Percentiles rank a stretch among this genome's conserved stretches.
These are phyloP conservation scores for Auriscalpium microsporum DNA, from an alignment of 768 basidiomycete genomes.

Conservation along the genomic window DNA sequence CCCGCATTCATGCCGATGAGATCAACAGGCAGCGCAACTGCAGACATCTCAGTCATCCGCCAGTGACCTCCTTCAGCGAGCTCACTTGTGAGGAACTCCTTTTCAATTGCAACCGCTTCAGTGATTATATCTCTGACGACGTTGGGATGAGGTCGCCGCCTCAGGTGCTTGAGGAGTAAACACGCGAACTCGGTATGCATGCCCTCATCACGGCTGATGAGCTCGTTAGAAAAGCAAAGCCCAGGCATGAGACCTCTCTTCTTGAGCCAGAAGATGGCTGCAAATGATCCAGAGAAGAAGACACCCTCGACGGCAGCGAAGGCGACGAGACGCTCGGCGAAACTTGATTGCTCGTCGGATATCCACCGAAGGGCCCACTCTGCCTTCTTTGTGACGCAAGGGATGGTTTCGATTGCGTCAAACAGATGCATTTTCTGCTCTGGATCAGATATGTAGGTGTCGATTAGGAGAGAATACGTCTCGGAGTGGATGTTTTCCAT, in stretches of 20 bases:
- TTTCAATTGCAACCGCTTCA: slow-evolving; percentile 81
- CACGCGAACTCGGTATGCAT: slow-evolving; percentile 97
- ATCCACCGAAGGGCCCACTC: slow-evolving; percentile 97
- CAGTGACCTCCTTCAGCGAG: neutral
- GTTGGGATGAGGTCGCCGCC: slow-evolving; percentile 73
- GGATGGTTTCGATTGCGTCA: slow-evolving; percentile 89
- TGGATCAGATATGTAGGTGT: slow-evolving; percentile 85
- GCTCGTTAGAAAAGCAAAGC: slow-evolving; percentile 91
- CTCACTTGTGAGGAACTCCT: slow-evolving; percentile 75
- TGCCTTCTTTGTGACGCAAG: slow-evolving; percentile 86
- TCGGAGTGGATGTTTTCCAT: slow-evolving; percentile 98
- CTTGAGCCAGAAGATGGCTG: slow-evolving; percentile 95
- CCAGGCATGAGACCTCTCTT: slow-evolving; percentile 98
- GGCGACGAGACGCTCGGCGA: slow-evolving; percentile 84
- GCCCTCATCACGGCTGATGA: slow-evolving; percentile 93
- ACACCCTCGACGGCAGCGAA: slow-evolving; percentile 96
- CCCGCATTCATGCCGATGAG: slow-evolving; percentile 88
- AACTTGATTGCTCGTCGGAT: slow-evolving; percentile 66
- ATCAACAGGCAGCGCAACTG: slow-evolving; percentile 76
- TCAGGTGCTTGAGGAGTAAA: slow-evolving; percentile 76
- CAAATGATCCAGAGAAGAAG: slow-evolving; percentile 93
- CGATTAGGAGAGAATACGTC: slow-evolving; percentile 92
- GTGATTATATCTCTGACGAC: slow-evolving; percentile 62
- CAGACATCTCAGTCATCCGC: neutral
- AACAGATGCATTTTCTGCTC: slow-evolving; percentile 74